A percentile compares a stretch with the other conserved stretches of the same genome.
Conservation (phyloP, 306 rosid genomes). For the Vicia sativa region DNA sequence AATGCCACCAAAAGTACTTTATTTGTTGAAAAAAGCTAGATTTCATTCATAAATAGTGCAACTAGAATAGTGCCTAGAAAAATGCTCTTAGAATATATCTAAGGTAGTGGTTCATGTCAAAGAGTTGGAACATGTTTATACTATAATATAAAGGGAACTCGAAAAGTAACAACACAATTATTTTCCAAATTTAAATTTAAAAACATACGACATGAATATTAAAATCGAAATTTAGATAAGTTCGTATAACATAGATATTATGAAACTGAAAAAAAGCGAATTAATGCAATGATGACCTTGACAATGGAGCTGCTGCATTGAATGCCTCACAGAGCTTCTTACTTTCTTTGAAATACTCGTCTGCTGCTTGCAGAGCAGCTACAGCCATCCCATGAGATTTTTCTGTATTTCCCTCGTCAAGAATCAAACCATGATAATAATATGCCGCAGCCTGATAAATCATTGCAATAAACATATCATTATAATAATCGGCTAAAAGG, state of each 20-base stretch:
- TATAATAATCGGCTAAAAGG: background rate
- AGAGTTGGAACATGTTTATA: background rate
- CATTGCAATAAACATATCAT: conserved; percentile 32
- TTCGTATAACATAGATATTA: no score
- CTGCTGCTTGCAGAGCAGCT: conserved; percentile 97
- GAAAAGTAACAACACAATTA: background rate
- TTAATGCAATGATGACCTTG: conserved; percentile 63
- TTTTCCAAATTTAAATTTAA: no score
- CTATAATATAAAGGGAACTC: no score
- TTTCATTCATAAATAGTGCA: conserved; percentile 13
- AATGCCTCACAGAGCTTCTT: conserved; percentile 82
- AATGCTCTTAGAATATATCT: background rate
- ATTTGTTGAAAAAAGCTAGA: conserved; percentile 21
- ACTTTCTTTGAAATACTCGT: conserved; percentile 96
- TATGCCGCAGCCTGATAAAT: conserved; percentile 89
- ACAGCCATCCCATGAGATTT: conserved; percentile 97
- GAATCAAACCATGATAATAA: conserved; percentile 95
- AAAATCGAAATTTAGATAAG: no score
- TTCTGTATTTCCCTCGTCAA: conserved; percentile 98
- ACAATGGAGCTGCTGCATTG: conserved; percentile 73
- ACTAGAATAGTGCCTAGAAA: background rate
- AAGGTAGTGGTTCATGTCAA: background rate
- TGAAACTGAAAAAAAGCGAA: no score
- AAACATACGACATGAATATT: no score
- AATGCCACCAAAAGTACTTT: background rate